phyloP scores from a whole-genome alignment of 208 protist species.

The Leishmania lainsoni region DNA sequence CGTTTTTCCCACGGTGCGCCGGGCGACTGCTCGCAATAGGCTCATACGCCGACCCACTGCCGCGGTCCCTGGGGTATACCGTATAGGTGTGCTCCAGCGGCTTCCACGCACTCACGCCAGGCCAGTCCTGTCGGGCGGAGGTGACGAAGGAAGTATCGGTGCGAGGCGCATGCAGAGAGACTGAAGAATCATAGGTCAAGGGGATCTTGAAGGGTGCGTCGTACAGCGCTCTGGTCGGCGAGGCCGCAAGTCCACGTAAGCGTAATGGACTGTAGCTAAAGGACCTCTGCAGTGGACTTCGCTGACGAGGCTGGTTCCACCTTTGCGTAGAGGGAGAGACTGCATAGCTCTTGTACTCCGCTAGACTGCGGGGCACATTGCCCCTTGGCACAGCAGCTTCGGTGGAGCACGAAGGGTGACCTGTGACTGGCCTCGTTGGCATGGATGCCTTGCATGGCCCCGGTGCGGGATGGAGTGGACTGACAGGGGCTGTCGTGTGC shows the following conservation, averaged over 20 bases:
- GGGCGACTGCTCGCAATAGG: conserved; percentile 5
- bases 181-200: conserved; percentile 13
- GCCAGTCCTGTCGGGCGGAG: neutral
- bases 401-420: neutral
- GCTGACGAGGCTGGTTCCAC: conserved; percentile 1
- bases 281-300: conserved; percentile 5
- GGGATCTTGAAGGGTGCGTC: conserved; percentile 17
- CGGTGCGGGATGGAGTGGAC: neutral
- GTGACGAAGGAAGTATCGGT: neutral
- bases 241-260: neutral
- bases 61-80: neutral
- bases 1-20: conserved; percentile 9
- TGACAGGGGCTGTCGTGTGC: neutral
- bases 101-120: neutral
- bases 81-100: conserved; percentile 6
- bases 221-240: neutral
- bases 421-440: neutral
- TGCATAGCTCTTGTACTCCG: neutral
- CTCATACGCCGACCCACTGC: neutral
- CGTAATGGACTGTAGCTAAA: conserved; percentile 10
- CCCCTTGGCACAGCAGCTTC: neutral
- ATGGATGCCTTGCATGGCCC: neutral
- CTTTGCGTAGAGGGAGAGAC: neutral
- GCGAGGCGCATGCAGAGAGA: neutral
- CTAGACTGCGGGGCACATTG: neutral